Conservation (phyloP, 192 early-diverging fungal species). For the Mortierella alpina region DNA sequence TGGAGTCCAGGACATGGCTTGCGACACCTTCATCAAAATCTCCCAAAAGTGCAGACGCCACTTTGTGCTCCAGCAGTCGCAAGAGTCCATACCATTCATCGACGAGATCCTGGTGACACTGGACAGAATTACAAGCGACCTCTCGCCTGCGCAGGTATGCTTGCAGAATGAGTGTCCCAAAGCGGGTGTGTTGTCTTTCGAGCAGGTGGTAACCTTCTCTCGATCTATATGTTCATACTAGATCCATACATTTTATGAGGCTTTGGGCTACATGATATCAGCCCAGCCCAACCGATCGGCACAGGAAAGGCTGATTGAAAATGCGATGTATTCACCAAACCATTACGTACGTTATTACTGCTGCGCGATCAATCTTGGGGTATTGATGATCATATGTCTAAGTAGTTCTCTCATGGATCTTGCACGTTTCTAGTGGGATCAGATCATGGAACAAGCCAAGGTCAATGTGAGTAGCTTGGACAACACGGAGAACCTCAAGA, state of each 20-base stretch:
- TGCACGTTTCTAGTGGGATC: conserved; percentile 76
- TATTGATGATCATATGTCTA: background rate
- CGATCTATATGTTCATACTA: conserved; percentile 12
- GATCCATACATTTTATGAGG: conserved; percentile 98
- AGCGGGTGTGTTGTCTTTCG: no score
- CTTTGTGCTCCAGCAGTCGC: conserved; percentile 92
- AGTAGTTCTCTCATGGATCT: no score
- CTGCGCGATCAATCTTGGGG: background rate
- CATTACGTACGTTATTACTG: conserved; percentile 62
- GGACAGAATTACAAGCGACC: conserved; percentile 85
- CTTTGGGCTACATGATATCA: conserved; percentile 96
- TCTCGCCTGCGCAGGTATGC: conserved; percentile 85
- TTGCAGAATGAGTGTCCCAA: background rate
- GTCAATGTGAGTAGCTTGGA: conserved; percentile 75
- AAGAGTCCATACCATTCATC: conserved; percentile 90
- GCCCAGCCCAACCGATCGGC: conserved; percentile 82
- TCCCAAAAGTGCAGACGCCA: conserved; percentile 96
- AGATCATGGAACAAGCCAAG: conserved; percentile 76
- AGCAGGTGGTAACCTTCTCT: no score
- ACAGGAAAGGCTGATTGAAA: conserved; percentile 87
- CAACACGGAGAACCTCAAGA: conserved; percentile 85
- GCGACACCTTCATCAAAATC: conserved; percentile 99
- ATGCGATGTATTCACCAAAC: conserved; percentile 92
- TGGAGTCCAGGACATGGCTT: conserved; percentile 99
- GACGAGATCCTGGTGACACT: conserved; percentile 93